Percentiles rank a stretch among this genome's conserved stretches.
Conservation (phyloP, 768 basidiomycete genomes). For the Mycena rosella region DNA sequence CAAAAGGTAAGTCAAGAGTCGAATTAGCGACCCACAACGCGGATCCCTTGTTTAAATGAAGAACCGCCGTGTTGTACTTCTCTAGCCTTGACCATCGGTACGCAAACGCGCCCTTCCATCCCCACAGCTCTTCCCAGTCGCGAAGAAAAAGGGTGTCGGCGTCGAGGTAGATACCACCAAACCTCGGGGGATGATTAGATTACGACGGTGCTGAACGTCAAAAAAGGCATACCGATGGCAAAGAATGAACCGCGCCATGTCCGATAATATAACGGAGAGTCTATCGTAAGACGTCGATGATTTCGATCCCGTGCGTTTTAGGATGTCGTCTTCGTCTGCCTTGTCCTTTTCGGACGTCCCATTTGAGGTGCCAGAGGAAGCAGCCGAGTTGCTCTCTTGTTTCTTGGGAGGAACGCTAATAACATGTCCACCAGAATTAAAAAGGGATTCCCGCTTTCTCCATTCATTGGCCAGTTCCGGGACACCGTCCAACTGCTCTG, state of each 20-base stretch:
- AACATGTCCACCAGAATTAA: slow-evolving; percentile 89
- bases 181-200: slow-evolving; percentile 46
- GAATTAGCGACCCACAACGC: slow-evolving; percentile 60
- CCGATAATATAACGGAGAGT: slow-evolving; percentile 92
- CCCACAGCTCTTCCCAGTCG: slow-evolving; percentile 99
- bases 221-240: slow-evolving; percentile 73
- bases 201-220: background rate
- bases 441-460: slow-evolving; percentile 83
- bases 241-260: slow-evolving; percentile 98
- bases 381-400: slow-evolving; percentile 42
- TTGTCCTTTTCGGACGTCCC: slow-evolving; percentile 41
- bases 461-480: slow-evolving; percentile 93
- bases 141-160: slow-evolving; percentile 96
- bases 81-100: slow-evolving; percentile 95
- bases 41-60: slow-evolving; percentile 93
- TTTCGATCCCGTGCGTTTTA: slow-evolving; percentile 88
- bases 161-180: slow-evolving; percentile 96
- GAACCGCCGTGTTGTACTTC: slow-evolving; percentile 96
- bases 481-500: slow-evolving; percentile 93
- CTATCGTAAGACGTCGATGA: slow-evolving; percentile 89
- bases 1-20: background rate
- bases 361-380: slow-evolving; percentile 25
- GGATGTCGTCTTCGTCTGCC: slow-evolving; percentile 57
- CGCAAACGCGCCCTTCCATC: slow-evolving; percentile 96
- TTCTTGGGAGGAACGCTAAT: slow-evolving; percentile 71